Evolutionary conservation across 139 green algal genomes (phyloP), one percentile per base, ranked within the genome.

Genomic region (Chlorella sp.): DNA sequence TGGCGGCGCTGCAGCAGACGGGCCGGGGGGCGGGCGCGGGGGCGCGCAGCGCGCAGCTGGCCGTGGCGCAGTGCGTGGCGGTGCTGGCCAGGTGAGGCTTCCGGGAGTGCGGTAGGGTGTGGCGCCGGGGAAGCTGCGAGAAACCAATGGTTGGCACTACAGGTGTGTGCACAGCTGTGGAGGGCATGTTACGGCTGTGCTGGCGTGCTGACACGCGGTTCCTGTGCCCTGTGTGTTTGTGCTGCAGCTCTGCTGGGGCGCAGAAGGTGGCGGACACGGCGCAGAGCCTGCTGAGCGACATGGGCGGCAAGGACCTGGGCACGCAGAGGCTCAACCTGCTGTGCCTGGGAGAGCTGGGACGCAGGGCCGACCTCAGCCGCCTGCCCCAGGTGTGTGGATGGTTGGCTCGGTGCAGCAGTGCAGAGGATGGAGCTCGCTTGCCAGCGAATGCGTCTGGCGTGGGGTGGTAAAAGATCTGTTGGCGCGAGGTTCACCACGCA

Each of bases 311-410:
- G 33, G 62, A 59, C 26, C 71, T 68, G 51, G 70, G 66, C 59
- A 26, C 70, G 30, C 80, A 87, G 74, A 77, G 92, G 32, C 87
- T 97, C 62, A 82, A 90, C 1, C 89, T 98, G 69, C 83, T 97
- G 63, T 91, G 78, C 63, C 68, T 98, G 22, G 94, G 94, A 3
- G 92, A 97, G 80, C 88, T 98, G 31, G 91, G 91, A 30, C 80
- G 87, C 26, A 69, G 76, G 5, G 70, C 76, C 20, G 89, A 97
- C 82, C 77, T 97, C 6, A 86, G 77, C 20, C 70, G 65, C 36
- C 83, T 85, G 62, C 68, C 74, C 2, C 74, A 73, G 26, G 50
- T 88, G 50, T n/a, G n/a, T n/a, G n/a, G n/a, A n/a, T n/a, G n/a
- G n/a, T n/a, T n/a, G n/a, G n/a, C n/a, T n/a, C n/a, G n/a, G n/a